Base-by-base conservation (phyloP, 352 stramenopile genomes). In the Pelagophyceae sp. region DNA sequence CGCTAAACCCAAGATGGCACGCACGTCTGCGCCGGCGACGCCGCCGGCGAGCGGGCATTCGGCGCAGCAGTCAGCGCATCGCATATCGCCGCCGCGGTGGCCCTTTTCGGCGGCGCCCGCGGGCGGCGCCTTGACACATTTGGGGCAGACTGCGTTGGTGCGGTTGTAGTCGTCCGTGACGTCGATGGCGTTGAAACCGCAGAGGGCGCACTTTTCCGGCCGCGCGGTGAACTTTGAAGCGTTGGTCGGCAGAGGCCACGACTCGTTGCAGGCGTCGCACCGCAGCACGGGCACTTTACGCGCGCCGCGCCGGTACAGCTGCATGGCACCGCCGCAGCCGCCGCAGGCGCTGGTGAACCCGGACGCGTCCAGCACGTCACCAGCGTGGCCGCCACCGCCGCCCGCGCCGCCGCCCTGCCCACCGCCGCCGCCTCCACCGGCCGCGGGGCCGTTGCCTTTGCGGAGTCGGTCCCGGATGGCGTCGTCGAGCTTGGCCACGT, bases 401-500 rank as follows among this genome's bases (percentile, higher is more conserved):
- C 38, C n/a, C n/a, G n/a, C n/a, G n/a, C n/a, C n/a, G n/a, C n/a
- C n/a, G n/a, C n/a, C n/a, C 63, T 64, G n/a, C 0, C 71, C 54
- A 37, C 67, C 27, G 1, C 40, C 64, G 0, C 51, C 23, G 17
- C 17, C 15, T 15, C 50, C 50, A 15, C 50, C 50, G 50, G 17
- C 50, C 17, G 15, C 25, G 50, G 50, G n/a, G n/a, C n/a, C n/a
- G n/a, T n/a, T n/a, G n/a, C n/a, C n/a, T n/a, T n/a, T n/a, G n/a
- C n/a, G 19, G 77, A 87, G 89, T 76, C 85, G 85, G 27, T 85
- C 67, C 17, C 75, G 83, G 23, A 91, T 80, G 32, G 85, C 82
- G 72, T 85, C 82, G 60, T 88, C 86, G n/a, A 91, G 76, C 76
- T 90, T 90, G 45, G 83, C 77, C n/a, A 83, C 87, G 78, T 92